Evolutionary conservation across 805 yeast species (phyloP), one percentile per base, ranked within the genome.

Genomic region (Lipomyces sp.): DNA sequence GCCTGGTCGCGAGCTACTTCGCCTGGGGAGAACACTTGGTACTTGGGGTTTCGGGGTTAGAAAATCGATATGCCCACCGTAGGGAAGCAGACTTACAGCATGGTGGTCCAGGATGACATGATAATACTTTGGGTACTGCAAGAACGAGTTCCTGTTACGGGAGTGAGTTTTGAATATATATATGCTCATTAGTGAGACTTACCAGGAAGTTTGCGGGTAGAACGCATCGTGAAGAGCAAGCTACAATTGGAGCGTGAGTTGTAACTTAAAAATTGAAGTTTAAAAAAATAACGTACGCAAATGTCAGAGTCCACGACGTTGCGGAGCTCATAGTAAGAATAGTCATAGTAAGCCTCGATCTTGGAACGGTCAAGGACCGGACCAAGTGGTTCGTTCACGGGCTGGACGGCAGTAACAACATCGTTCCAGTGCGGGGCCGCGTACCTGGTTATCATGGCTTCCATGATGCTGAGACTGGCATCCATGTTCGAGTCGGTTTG

Each of bases 331-430:
- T 82, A 76, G 80, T 90, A 92, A 53, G 90, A 93, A 63, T 85
- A 77, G 53, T 75, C 59, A 80, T 85, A 88, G 78, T 83, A 93
- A 55, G 82, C 77, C 75, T 84, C 81, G 72, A 92, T 79, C 73
- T 82, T 76, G 67, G 80, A 80, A 82, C 87, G 77, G 76, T 88
- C 86, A 65, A 90, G 78, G 1, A 80, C 75, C 0, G 93, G 83
- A 13, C 96, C 96, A 73, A 90, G 82, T 39, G 98, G 98, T 83
- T 92, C 97, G 76, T 92, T 92, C 56, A 92, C 79, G 65, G 92
- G 82, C 81, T 93, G 91, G 66, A 92, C 86, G 64, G 97, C 97
- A 70, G 87, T 82, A 54, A 92, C 87, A 48, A 88, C 90, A 74
- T 90, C 95, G 60, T 81, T 77, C 77, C 85, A 90, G 54, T 85